phyloP scores from a whole-genome alignment of 2,329 filamentous ascomycete genomes.

The Drechslerella dactyloides region DNA sequence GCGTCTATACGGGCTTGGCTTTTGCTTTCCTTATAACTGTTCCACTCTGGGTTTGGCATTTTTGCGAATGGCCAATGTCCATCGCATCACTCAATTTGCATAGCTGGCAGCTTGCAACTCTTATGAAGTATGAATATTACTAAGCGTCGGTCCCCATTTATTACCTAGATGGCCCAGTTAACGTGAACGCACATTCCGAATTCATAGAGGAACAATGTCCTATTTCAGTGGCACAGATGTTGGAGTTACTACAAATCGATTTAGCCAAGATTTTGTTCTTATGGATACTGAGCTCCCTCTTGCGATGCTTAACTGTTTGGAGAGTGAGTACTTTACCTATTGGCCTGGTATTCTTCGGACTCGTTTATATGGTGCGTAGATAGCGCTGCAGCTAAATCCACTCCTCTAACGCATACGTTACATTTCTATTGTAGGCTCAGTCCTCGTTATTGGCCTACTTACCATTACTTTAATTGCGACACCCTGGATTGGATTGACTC shows the following conservation, averaged over 20 bases:
- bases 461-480: constrained; percentile 34
- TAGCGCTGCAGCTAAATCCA: no score
- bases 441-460: constrained; percentile 28
- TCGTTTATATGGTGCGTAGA: no score
- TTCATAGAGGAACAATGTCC: constrained; percentile 48
- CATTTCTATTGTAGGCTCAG: no score
- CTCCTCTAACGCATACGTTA: no score
- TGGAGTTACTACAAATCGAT: constrained; percentile 57
- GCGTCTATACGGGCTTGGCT: constrained; percentile 33
- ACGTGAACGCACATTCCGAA: no score
- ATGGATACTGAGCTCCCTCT: constrained; percentile 58
- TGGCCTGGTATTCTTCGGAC: no score
- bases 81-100: constrained; percentile 34
- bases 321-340: constrained; percentile 9
- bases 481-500: constrained; percentile 53
- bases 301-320: constrained; percentile 28
- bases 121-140: constrained; percentile 50
- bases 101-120: constrained; percentile 32
- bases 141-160: no score
- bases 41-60: constrained; percentile 27
- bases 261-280: constrained; percentile 56
- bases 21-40: constrained; percentile 12
- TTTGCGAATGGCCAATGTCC: constrained; percentile 27
- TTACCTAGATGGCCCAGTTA: no score
- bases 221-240: constrained; percentile 57